Percentiles rank a stretch among this genome's conserved stretches.
These are phyloP conservation scores for Paraconiothyrium brasiliense DNA, from an alignment of 2,329 filamentous ascomycete species.

Conservation along the genomic window DNA sequence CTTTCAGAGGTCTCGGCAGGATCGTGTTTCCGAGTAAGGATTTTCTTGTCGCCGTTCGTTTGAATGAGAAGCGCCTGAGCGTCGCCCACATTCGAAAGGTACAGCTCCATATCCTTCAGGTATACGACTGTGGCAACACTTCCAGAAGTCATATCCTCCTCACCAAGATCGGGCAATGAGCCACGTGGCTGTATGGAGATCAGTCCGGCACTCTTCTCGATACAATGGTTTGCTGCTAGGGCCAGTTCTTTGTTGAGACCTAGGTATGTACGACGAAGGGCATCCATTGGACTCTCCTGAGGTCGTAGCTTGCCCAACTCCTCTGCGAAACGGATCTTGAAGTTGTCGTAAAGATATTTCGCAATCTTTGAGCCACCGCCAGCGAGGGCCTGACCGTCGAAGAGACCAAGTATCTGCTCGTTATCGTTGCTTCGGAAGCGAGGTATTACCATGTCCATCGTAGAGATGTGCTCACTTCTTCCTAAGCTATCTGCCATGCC, in stretches of 20 bases:
- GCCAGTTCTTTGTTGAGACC: constrained; percentile 93
- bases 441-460: constrained; percentile 93
- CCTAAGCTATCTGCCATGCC: constrained; percentile 97
- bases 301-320: constrained; percentile 77
- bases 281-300: constrained; percentile 81
- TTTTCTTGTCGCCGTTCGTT: constrained; percentile 82
- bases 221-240: constrained; percentile 80
- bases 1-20: constrained; percentile 86
- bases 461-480: constrained; percentile 92
- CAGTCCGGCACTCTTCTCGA: constrained; percentile 68
- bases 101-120: constrained; percentile 87
- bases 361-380: constrained; percentile 94
- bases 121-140: constrained; percentile 93
- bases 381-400: constrained; percentile 90
- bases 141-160: constrained; percentile 89
- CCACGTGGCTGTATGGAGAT: constrained; percentile 67
- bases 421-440: constrained; percentile 89
- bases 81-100: constrained; percentile 94
- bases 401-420: constrained; percentile 91
- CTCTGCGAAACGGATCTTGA: constrained; percentile 81
- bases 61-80: constrained; percentile 95
- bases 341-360: constrained; percentile 96
- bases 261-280: constrained; percentile 85
- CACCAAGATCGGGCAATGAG: constrained; percentile 79
- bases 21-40: constrained; percentile 91